These are phyloP conservation scores for Lepiota subincarnata DNA, from an alignment of 768 basidiomycete species.

Conservation along the genomic window DNA sequence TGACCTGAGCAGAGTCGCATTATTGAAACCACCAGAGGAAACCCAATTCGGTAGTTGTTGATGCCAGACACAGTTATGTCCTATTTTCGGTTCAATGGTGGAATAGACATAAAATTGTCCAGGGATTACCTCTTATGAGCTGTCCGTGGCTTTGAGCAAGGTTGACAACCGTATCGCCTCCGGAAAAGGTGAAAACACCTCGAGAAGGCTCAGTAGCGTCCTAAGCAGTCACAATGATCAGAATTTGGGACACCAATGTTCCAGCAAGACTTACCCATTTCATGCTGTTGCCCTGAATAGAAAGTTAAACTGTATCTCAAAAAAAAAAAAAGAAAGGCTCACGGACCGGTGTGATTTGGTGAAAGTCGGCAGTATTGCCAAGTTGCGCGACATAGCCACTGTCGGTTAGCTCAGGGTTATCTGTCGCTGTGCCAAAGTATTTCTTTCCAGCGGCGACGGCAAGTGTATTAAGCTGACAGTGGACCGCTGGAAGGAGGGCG, in stretches of 20 bases:
- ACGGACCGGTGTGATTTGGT: constrained; percentile 41
- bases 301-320: neutral
- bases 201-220: constrained; percentile 50
- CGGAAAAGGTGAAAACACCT: constrained; percentile 44
- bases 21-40: constrained; percentile 25
- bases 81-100: constrained; percentile 15
- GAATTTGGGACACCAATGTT: neutral
- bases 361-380: constrained; percentile 34
- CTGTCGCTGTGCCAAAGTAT: constrained; percentile 49
- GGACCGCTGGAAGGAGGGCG: constrained; percentile 7
- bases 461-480: constrained; percentile 51
- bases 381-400: constrained; percentile 35
- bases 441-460: constrained; percentile 39
- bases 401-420: constrained; percentile 42
- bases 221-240: constrained; percentile 13
- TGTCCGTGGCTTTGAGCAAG: constrained; percentile 44
- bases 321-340: neutral
- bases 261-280: constrained; percentile 33
- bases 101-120: neutral
- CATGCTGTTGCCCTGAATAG: constrained; percentile 40
- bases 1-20: constrained; percentile 20
- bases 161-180: constrained; percentile 42
- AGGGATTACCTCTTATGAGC: constrained; percentile 35
- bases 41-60: constrained; percentile 53
- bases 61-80: constrained; percentile 50